Conservation (phyloP, 805 yeast genomes). For the Suhomyces pyralidae region DNA sequence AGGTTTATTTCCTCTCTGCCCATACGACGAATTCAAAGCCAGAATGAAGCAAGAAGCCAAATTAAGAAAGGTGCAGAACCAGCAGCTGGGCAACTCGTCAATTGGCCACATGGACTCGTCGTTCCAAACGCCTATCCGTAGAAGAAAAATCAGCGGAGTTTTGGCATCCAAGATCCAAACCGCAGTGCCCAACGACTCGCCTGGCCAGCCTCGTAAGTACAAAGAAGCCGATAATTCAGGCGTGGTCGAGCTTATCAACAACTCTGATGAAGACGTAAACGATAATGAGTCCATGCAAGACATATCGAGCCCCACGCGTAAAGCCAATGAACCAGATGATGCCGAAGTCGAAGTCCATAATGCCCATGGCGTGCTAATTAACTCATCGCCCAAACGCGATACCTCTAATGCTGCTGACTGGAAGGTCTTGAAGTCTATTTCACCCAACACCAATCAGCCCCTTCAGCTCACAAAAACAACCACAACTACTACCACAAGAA, state of each 20-base stretch:
- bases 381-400: slow-evolving; percentile 25
- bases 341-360: slow-evolving; percentile 13
- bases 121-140: slow-evolving; percentile 72
- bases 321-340: slow-evolving; percentile 3
- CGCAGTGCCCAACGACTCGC: slow-evolving; percentile 88
- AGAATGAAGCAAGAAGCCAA: slow-evolving; percentile 47
- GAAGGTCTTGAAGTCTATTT: slow-evolving; percentile 40
- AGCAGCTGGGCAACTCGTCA: slow-evolving; percentile 27
- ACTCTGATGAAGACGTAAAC: slow-evolving; percentile 43
- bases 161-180: slow-evolving; percentile 64
- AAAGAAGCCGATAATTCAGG: slow-evolving; percentile 28
- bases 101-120: slow-evolving; percentile 41
- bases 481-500: slow-evolving; percentile 49
- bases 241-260: slow-evolving; percentile 40
- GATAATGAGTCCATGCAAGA: slow-evolving; percentile 19
- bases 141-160: slow-evolving; percentile 63
- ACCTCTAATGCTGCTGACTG: slow-evolving; percentile 26
- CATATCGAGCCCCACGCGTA: slow-evolving; percentile 12
- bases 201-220: slow-evolving; percentile 92
- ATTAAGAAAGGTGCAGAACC: slow-evolving; percentile 32
- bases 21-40: slow-evolving; percentile 58
- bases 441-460: slow-evolving; percentile 32
- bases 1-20: slow-evolving; percentile 60
- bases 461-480: slow-evolving; percentile 41
- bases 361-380: slow-evolving; percentile 9